Conservation (phyloP, 2,329 filamentous ascomycete genomes). For the Penicillium sumatraense region DNA sequence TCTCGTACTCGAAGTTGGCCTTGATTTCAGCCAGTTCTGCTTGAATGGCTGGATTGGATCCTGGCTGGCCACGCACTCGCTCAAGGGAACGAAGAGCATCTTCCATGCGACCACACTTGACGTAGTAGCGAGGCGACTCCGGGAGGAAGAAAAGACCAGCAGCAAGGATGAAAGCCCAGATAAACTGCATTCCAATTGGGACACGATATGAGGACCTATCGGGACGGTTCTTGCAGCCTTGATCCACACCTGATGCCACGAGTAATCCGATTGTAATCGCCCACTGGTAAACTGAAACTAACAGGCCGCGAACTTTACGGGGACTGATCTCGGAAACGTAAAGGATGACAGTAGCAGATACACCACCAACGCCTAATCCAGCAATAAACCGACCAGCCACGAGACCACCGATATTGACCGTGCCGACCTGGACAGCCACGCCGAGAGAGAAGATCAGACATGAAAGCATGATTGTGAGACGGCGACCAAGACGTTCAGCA, state of each 20-base stretch:
- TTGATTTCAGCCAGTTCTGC: slow-evolving; percentile 82
- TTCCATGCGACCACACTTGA: slow-evolving; percentile 74
- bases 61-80: slow-evolving; percentile 73
- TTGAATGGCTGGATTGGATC: slow-evolving; percentile 74
- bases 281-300: slow-evolving; percentile 82
- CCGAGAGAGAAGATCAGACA: slow-evolving; percentile 73
- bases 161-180: slow-evolving; percentile 79
- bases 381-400: slow-evolving; percentile 75
- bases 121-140: slow-evolving; percentile 83
- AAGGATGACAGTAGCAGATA: slow-evolving; percentile 77
- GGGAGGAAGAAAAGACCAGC: slow-evolving; percentile 75
- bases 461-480: slow-evolving; percentile 68
- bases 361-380: slow-evolving; percentile 78
- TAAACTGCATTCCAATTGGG: slow-evolving; percentile 77
- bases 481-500: slow-evolving; percentile 70
- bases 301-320: slow-evolving; percentile 73
- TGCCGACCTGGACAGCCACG: slow-evolving; percentile 67
- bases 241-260: slow-evolving; percentile 74
- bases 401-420: slow-evolving; percentile 61
- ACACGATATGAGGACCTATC: slow-evolving; percentile 71
- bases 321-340: slow-evolving; percentile 84
- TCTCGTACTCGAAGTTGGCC: slow-evolving; percentile 87
- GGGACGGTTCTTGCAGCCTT: slow-evolving; percentile 65
- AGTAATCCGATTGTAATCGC: slow-evolving; percentile 79
- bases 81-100: slow-evolving; percentile 66